These are phyloP conservation scores for Podospora pseudopauciseta DNA, from an alignment of 495 filamentous ascomycete genomes.

Conservation along the genomic window DNA sequence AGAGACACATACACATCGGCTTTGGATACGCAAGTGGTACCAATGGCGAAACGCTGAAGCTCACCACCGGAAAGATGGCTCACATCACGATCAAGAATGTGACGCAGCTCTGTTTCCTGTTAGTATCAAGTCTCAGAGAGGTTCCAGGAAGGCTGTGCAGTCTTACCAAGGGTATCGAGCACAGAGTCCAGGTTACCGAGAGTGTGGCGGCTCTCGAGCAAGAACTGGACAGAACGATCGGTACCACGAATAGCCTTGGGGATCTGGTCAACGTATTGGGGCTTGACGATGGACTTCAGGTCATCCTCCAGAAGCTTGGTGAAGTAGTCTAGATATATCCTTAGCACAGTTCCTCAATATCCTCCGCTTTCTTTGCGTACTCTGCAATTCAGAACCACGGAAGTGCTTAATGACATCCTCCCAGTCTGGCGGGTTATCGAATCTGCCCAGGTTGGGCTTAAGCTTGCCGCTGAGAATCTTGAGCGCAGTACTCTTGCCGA, in stretches of 20 bases:
- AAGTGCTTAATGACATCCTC: conserved; percentile 98
- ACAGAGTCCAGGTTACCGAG: conserved; percentile 83
- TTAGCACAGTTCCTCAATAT: conserved; percentile 13
- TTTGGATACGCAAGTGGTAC: conserved; percentile 89
- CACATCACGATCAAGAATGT: conserved; percentile 85
- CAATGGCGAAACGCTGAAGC: conserved; percentile 95
- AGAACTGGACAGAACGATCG: conserved; percentile 68
- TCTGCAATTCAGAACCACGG: conserved; percentile 94
- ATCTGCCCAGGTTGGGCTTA: conserved; percentile 94
- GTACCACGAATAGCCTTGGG: conserved; percentile 81
- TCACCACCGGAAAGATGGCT: conserved; percentile 90
- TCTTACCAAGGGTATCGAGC: conserved; percentile 64
- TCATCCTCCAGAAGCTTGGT: conserved; percentile 96
- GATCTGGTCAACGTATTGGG: conserved; percentile 98
- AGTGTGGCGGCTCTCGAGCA: conserved; percentile 69
- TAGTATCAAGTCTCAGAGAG: conserved; percentile 17
- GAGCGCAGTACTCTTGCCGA: conserved; percentile 96
- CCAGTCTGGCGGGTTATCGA: conserved; percentile 97
- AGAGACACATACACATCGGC: conserved; percentile 78
- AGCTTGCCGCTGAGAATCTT: conserved; percentile 98
- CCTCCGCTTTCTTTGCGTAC: conserved; percentile 44
- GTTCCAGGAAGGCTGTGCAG: conserved; percentile 16
- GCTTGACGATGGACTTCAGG: conserved; percentile 95
- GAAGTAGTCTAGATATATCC: conserved; percentile 71
- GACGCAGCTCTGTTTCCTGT: conserved; percentile 63